Evolutionary conservation across 176 grass and related monocot genomes (phyloP).

Genomic region (Juncus inflexus): DNA sequence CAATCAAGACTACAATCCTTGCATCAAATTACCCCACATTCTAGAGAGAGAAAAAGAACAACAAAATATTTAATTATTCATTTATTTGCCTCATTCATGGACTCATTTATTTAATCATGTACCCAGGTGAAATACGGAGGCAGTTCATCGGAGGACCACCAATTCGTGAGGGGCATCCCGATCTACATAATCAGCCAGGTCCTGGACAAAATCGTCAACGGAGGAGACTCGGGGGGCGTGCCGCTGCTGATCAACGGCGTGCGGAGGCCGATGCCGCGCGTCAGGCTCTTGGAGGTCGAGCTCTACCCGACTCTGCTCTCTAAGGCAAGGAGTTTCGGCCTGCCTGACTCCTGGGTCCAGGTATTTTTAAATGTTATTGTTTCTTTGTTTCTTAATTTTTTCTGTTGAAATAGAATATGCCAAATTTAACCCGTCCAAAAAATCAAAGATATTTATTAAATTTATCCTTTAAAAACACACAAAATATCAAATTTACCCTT

Average conservation of each 20-base stretch:
- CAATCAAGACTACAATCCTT: background rate
- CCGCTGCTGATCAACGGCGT: constrained; percentile 81
- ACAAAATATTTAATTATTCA: no score
- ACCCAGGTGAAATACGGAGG: constrained; percentile 86
- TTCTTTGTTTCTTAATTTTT: no score
- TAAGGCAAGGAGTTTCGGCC: constrained; percentile 96
- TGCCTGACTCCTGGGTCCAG: constrained; percentile 91
- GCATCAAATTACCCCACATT: background rate
- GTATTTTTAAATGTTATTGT: constrained; percentile 30
- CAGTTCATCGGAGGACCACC: constrained; percentile 92
- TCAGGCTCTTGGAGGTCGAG: constrained; percentile 90
- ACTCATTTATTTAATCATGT: background rate
- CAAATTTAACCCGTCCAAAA: no score
- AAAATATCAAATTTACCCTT: no score
- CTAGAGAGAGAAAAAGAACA: no score
- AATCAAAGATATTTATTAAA: no score
- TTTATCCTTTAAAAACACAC: no score
- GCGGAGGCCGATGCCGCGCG: constrained; percentile 66
- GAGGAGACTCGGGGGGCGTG: constrained; percentile 36
- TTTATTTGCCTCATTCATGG: no score
- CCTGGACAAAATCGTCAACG: constrained; percentile 75
- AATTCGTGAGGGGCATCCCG: constrained; percentile 98
- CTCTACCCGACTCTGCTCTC: constrained; percentile 98
- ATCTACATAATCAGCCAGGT: constrained; percentile 95
- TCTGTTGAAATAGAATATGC: no score